These are phyloP conservation scores for Ormosia emarginata DNA, from an alignment of 306 rosid species.

Conservation along the genomic window DNA sequence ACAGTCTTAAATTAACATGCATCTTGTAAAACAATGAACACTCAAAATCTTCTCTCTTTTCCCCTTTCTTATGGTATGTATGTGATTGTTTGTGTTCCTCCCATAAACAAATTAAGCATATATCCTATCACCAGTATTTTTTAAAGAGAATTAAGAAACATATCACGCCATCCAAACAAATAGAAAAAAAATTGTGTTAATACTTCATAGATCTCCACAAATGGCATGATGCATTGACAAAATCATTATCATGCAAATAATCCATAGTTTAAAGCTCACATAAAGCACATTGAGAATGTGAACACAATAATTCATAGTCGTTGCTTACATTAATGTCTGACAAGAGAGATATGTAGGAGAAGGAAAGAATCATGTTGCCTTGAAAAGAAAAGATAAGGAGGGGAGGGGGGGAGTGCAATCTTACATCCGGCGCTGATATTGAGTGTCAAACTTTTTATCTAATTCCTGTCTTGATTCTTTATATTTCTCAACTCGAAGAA, in stretches of 20 bases:
- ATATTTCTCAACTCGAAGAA: conserved; percentile 59
- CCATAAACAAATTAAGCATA: neutral
- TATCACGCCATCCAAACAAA: conserved; percentile 2
- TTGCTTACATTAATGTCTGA: conserved; percentile 12
- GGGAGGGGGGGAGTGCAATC: conserved; percentile 20
- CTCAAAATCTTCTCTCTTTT: neutral
- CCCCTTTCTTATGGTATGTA: neutral
- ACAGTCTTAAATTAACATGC: conserved; percentile 2
- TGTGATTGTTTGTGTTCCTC: neutral
- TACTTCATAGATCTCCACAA: neutral
- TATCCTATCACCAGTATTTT: conserved; percentile 4
- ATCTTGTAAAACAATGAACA: neutral
- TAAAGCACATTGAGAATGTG: neutral
- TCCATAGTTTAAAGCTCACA: neutral
- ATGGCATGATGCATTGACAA: neutral
- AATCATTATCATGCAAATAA: neutral
- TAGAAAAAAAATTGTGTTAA: neutral
- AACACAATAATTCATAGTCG: conserved; percentile 5
- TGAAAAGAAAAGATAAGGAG: neutral
- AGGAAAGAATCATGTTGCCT: conserved; percentile 1
- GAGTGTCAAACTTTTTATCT: conserved; percentile 75
- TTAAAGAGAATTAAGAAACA: neutral
- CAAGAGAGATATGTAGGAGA: neutral
- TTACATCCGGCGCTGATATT: conserved; percentile 82
- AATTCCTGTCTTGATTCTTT: conserved; percentile 72